Evolutionary conservation across 306 rosid genomes (phyloP), one percentile per base, ranked within the genome.

Genomic region (Aeschynomene evenia): DNA sequence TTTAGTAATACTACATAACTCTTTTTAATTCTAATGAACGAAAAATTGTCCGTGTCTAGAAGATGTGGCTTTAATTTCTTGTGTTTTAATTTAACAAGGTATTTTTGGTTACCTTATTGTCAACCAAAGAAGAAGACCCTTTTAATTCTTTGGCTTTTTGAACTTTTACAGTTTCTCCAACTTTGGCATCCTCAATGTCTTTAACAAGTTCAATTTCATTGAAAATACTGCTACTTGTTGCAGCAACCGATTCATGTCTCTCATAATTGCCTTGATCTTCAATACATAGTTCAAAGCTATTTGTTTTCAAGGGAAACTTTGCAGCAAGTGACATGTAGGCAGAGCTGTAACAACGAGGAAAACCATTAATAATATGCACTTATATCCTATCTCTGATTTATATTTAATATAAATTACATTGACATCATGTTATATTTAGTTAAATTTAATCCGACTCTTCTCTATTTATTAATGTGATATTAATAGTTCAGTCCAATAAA

Each of bases 301-400:
- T 22, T 15, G 62, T 45, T 43, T 72, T 56, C 14, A 63, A 0
- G 1, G 96, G 90, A 39, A 79, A 92, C 45, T 7, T 74, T 0
- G 96, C 81, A 4, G 83, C 83, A 43, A 89, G 90, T n/a, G 86
- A 70, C 84, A 92, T 81, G 53, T 65, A 92, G 2, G 98, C 96
- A 0, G 81, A 76, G 80, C 98, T 92, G 77, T 43, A 61, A 0
- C 2, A 70, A 63, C 1, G 9, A 57, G 15, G 0, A 33, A 13
- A 57, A 71, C 7, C 60, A 64, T 58, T 66, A 57, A 57, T 8
- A 34, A n/a, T n/a, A n/a, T n/a, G n/a, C n/a, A n/a, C n/a, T n/a
- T n/a, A n/a, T n/a, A n/a, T n/a, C n/a, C n/a, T n/a, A n/a, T n/a
- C n/a, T n/a, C n/a, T n/a, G n/a, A n/a, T n/a, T n/a, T n/a, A n/a